Evolutionary conservation across 352 stramenopile species (phyloP).

Genomic region (Hyaloperonospora arabidopsidis): DNA sequence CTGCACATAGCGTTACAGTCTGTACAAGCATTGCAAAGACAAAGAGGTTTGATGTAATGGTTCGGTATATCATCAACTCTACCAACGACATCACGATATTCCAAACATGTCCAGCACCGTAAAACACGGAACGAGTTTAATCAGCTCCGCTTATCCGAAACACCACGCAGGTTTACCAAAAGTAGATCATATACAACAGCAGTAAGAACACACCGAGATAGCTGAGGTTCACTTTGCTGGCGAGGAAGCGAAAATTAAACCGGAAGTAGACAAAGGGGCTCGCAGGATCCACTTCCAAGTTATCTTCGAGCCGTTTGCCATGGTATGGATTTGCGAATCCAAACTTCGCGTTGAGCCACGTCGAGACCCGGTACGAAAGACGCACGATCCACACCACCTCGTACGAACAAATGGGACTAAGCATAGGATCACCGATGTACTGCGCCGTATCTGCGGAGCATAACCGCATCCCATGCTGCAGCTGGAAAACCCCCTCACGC

Average conservation of each 20-base stretch:
- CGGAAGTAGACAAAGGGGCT: slow-evolving; percentile 45
- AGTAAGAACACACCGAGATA: slow-evolving; percentile 50
- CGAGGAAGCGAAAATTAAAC: slow-evolving; percentile 84
- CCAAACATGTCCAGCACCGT: no score
- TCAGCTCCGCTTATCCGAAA: slow-evolving; percentile 2
- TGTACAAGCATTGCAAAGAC: slow-evolving; percentile 15
- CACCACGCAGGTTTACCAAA: slow-evolving; percentile 39
- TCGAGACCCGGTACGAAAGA: slow-evolving; percentile 69
- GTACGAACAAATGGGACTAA: slow-evolving; percentile 77
- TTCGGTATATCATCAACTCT: slow-evolving; percentile 1
- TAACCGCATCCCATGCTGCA: slow-evolving; percentile 59
- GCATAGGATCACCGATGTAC: slow-evolving; percentile 80
- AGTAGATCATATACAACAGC: slow-evolving; percentile 59
- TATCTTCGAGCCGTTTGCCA: slow-evolving; percentile 65
- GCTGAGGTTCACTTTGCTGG: slow-evolving; percentile 77
- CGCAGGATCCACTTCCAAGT: slow-evolving; percentile 51
- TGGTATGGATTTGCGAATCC: slow-evolving; percentile 63
- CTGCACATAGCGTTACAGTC: slow-evolving; percentile 19
- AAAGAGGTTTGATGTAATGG: slow-evolving; percentile 14
- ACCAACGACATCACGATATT: no score
- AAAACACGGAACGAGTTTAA: slow-evolving; percentile 1
- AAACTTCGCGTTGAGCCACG: slow-evolving; percentile 63
- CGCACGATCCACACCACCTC: slow-evolving; percentile 73
- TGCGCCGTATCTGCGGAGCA: slow-evolving; percentile 55
- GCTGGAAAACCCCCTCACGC: slow-evolving; percentile 47